A percentile compares a stretch with the other conserved stretches of the same genome.
phyloP scores from a whole-genome alignment of 208 protist genomes.

The Jaenimonas drosophilae region DNA sequence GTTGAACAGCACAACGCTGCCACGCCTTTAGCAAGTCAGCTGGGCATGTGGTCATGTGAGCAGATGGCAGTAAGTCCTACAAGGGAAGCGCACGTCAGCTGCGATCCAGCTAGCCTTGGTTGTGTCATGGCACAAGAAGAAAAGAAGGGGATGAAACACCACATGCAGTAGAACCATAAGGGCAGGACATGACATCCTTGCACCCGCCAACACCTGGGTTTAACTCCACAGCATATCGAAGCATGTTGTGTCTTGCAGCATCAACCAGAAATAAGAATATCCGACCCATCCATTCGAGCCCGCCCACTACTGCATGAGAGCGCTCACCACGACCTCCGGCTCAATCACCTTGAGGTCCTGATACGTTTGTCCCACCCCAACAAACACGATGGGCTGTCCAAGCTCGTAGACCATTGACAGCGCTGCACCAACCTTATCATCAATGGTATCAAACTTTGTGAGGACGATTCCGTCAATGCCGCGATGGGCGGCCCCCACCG shows the following conservation, averaged over 20 bases:
- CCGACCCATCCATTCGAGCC: neutral
- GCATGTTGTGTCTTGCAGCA: neutral
- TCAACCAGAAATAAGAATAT: constrained; percentile 2
- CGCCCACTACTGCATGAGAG: constrained; percentile 82
- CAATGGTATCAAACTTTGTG: constrained; percentile 99
- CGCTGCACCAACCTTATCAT: constrained; percentile 99
- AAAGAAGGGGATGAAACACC: no score
- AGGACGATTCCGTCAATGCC: constrained; percentile 99
- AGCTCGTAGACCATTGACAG: constrained; percentile 99
- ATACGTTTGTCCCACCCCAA: constrained; percentile 98
- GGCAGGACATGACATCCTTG: neutral
- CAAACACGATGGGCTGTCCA: constrained; percentile 99
- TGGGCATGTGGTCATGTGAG: no score
- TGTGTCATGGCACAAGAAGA: no score
- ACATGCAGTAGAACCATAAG: no score
- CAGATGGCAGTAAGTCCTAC: no score
- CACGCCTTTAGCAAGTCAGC: no score
- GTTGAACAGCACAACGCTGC: no score
- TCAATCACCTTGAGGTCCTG: constrained; percentile 95
- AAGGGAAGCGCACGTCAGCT: no score
- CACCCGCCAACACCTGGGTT: neutral
- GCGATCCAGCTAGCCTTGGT: no score
- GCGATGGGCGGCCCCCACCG: constrained; percentile 53
- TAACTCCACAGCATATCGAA: neutral
- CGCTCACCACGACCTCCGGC: constrained; percentile 91